Percentiles rank a stretch among this genome's conserved stretches.
These are phyloP conservation scores for Neonectria punicea DNA, from an alignment of 2,329 filamentous ascomycete genomes.

Conservation along the genomic window DNA sequence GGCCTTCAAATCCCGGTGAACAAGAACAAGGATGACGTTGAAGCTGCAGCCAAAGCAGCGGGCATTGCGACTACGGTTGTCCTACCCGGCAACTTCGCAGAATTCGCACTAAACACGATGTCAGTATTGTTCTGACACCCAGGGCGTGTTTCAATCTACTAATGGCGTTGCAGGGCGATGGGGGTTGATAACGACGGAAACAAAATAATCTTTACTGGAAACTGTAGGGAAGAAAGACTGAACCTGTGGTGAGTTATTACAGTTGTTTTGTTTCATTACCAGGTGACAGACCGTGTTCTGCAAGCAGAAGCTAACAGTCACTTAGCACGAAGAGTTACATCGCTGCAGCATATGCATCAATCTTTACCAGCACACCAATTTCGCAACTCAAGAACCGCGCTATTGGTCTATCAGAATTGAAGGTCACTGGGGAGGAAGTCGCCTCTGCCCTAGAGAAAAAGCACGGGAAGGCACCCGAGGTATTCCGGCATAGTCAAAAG, in stretches of 20 bases:
- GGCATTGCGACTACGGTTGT: conserved; percentile 9
- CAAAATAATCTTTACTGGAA: conserved; percentile 3
- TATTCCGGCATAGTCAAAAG: background rate
- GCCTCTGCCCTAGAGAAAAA: background rate
- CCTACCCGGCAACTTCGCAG: conserved; percentile 8
- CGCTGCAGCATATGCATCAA: conserved; percentile 11
- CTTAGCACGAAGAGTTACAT: conserved; percentile 14
- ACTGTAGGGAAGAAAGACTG: background rate
- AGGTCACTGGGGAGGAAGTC: background rate
- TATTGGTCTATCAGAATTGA: conserved; percentile 11
- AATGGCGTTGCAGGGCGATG: background rate
- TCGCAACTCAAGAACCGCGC: background rate
- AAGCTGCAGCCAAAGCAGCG: conserved; percentile 1
- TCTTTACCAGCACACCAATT: conserved; percentile 5
- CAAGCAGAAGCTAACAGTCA: background rate
- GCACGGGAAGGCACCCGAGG: background rate
- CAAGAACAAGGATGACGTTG: conserved; percentile 3
- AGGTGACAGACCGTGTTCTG: no score
- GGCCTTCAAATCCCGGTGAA: conserved; percentile 2
- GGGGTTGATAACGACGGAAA: conserved; percentile 11
- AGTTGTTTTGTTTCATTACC: no score
- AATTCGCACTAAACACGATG: conserved; percentile 13
- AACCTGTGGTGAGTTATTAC: conserved; percentile 12
- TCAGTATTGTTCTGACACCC: background rate
- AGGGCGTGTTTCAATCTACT: background rate